Base-by-base conservation (phyloP, 306 rosid species). In the Sicyos baderoa region DNA sequence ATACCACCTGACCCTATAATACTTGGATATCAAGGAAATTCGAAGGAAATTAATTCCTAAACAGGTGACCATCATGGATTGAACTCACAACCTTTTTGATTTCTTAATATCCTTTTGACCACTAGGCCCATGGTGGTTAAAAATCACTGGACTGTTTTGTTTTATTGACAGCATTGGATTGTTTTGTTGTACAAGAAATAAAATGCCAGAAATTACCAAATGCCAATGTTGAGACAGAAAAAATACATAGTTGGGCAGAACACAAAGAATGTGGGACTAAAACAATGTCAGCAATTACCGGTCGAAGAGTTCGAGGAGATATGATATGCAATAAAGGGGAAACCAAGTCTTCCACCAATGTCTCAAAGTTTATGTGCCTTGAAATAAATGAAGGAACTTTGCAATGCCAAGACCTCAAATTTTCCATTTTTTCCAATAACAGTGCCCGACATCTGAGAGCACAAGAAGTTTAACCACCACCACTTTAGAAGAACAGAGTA, bases 301-400 rank as follows among this genome's bases (percentile, higher is more conserved):
- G 96, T 80, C 83, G 83, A 70, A 92, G 67, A 66, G 91, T 79
- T 54, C 87, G 84, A 37, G 98, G 98, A 68, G 98, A 87, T 74
- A 92, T 77, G 70, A 92, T 87, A 78, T 89, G 91, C 71, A 92
- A 74, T 71, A 89, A 80, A 25, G 82, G 91, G 70, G 98, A 92
- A 80, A 87, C 79, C 47, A 88, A 81, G 64, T 92, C 98, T 76
- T 87, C 95, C 32, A 92, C 89, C 54, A 87, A 82, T 69, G 93
- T 80, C 74, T 70, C 82, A 62, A 81, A 71, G 76, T 96, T 86
- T 22, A 92, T 76, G 70, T 92, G 87, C 79, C 96, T 86, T 50
- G 93, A 81, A 80, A 92, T 82, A 70, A 72, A 65, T 15, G 98
- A 87, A 52, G 95, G 80, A 72, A 89, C 80, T 78, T 73, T 84